Evolutionary conservation across 2,329 filamentous ascomycete genomes (phyloP).

Genomic region (Coniochaeta sp.): DNA sequence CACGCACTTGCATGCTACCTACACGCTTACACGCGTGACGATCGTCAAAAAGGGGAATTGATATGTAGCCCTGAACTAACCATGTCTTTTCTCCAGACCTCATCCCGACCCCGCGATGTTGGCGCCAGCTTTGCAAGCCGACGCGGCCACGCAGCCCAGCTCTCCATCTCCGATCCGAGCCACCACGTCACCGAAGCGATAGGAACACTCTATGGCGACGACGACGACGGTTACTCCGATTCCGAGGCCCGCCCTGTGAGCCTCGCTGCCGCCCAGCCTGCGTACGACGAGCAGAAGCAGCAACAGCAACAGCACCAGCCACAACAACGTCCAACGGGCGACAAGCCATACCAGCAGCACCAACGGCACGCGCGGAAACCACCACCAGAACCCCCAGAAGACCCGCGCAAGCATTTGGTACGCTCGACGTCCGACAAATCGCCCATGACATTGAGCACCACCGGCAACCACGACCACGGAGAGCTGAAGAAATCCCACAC

Average conservation of each 20-base stretch:
- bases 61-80: too few relatives aligned
- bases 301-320: too few relatives aligned
- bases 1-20: too few relatives aligned
- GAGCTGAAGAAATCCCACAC: constrained; percentile 36
- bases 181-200: constrained; percentile 95
- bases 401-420: constrained; percentile 29
- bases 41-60: too few relatives aligned
- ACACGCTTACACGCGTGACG: neutral
- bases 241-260: constrained; percentile 59
- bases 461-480: constrained; percentile 22
- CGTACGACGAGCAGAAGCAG: constrained; percentile 44
- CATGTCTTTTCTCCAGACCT: constrained; percentile 36
- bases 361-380: constrained; percentile 23
- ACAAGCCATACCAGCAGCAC: constrained; percentile 7
- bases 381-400: constrained; percentile 28
- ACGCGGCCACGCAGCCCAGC: constrained; percentile 50
- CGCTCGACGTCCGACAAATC: constrained; percentile 41
- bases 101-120: constrained; percentile 50
- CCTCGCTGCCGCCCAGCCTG: constrained; percentile 60
- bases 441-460: constrained; percentile 18
- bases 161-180: constrained; percentile 75
- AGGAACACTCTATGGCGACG: constrained; percentile 80
- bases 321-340: too few relatives aligned
- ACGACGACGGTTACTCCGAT: constrained; percentile 54
- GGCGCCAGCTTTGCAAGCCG: constrained; percentile 50